A percentile compares a stretch with the other conserved stretches of the same genome.
Conservation (phyloP, 2,329 filamentous ascomycete genomes). For the Arthroderma sp. region DNA sequence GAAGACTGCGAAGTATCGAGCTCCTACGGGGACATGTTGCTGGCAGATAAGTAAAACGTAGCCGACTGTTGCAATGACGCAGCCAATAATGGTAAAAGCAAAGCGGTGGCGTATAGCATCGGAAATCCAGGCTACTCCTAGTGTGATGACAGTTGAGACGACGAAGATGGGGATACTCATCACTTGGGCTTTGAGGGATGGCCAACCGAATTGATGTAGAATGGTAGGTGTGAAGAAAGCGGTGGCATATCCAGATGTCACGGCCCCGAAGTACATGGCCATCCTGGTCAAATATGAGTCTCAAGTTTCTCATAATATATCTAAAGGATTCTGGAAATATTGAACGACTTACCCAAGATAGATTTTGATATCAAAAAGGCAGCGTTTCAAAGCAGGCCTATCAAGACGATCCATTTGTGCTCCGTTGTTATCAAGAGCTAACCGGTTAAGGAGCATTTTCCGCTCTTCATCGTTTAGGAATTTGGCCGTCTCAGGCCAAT, state of each 20-base stretch:
- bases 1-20: conserved; percentile 45
- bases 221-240: conserved; percentile 35
- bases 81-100: conserved; percentile 42
- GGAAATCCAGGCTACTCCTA: conserved; percentile 40
- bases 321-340: not conserved
- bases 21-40: conserved; percentile 35
- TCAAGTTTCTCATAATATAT: not conserved
- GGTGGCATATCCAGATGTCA: conserved; percentile 37
- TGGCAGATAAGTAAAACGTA: conserved; percentile 46
- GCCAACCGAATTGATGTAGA: conserved; percentile 43
- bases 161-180: conserved; percentile 46
- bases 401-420: conserved; percentile 44
- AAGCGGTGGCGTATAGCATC: conserved; percentile 43
- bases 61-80: conserved; percentile 40
- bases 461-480: conserved; percentile 40
- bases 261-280: conserved; percentile 53
- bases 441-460: conserved; percentile 31
- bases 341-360: conserved; percentile 10
- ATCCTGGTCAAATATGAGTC: conserved; percentile 25
- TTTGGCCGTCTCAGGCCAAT: conserved; percentile 35
- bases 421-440: conserved; percentile 34
- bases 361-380: conserved; percentile 37
- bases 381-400: conserved; percentile 36
- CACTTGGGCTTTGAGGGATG: conserved; percentile 39
- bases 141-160: conserved; percentile 49